Conservation (phyloP, 2,329 filamentous ascomycete species). For the Chalaropsis thielavioides region DNA sequence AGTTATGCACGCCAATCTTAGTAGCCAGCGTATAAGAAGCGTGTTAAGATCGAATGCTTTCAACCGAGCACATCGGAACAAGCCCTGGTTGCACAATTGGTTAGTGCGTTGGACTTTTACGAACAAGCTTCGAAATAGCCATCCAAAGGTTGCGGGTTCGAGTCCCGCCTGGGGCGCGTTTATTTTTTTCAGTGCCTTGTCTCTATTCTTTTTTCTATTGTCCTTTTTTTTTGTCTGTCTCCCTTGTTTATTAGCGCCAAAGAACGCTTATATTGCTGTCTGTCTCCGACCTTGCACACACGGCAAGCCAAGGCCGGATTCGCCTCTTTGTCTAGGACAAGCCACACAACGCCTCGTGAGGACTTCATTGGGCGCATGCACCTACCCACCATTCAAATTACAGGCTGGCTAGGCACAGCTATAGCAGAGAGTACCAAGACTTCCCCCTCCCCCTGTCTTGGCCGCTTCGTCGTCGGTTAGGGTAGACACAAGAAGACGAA, state of each 20-base stretch:
- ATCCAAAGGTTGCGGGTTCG: slow-evolving; percentile 20
- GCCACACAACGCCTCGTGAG: not conserved
- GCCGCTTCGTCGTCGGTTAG: not conserved
- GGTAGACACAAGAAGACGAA: not conserved
- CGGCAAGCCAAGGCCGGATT: not conserved
- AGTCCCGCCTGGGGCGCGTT: slow-evolving; percentile 19
- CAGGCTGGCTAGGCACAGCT: not conserved
- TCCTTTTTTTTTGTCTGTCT: not conserved
- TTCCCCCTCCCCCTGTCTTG: not conserved
- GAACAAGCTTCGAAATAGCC: not conserved
- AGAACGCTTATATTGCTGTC: no score
- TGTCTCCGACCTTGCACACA: not conserved
- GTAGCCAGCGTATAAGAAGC: not conserved
- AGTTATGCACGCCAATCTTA: not conserved
- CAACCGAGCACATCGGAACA: not conserved
- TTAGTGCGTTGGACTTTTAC: slow-evolving; percentile 20
- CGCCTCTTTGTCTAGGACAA: not conserved
- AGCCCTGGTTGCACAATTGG: slow-evolving; percentile 20
- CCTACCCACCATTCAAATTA: not conserved
- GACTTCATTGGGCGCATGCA: not conserved
- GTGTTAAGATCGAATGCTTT: not conserved
- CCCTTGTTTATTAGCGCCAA: no score
- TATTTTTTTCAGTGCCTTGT: not conserved
- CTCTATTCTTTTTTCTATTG: not conserved
- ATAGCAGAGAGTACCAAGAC: not conserved